These are phyloP conservation scores for Phytophthora kernoviae DNA, from an alignment of 352 stramenopile genomes.

Conservation along the genomic window DNA sequence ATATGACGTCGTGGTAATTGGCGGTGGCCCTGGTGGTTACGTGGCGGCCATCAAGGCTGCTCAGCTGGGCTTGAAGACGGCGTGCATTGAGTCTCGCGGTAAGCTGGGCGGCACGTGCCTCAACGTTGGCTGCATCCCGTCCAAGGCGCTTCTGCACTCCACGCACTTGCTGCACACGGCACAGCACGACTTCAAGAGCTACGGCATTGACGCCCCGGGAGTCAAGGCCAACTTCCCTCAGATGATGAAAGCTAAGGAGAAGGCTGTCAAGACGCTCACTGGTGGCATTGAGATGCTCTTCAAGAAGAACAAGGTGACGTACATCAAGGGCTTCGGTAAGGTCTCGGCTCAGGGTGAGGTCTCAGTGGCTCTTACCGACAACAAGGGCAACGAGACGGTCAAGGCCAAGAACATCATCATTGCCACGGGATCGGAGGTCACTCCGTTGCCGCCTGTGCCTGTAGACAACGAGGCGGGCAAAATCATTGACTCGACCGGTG, in stretches of 20 bases:
- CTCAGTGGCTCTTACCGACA: constrained; percentile 90
- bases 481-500: constrained; percentile 99
- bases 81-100: constrained; percentile 97
- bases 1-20: constrained; percentile 91
- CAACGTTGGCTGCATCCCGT: constrained; percentile 99
- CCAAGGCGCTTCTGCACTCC: constrained; percentile 96
- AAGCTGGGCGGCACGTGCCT: constrained; percentile 97
- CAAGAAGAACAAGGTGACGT: constrained; percentile 99
- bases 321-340: constrained; percentile 97
- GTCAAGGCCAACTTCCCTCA: constrained; percentile 95
- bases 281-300: constrained; percentile 98
- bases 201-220: constrained; percentile 93
- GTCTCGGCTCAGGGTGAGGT: constrained; percentile 93
- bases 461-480: constrained; percentile 97
- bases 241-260: constrained; percentile 97
- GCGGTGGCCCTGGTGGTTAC: constrained; percentile 98
- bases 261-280: constrained; percentile 95
- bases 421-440: constrained; percentile 89
- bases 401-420: constrained; percentile 98
- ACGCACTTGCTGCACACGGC: constrained; percentile 97
- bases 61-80: constrained; percentile 98
- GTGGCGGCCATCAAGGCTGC: constrained; percentile 98
- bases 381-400: constrained; percentile 90
- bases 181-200: constrained; percentile 95
- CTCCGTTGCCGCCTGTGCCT: constrained; percentile 94